Base-by-base conservation (phyloP, 192 early-diverging fungal genomes). In the Mortierella claussenii region DNA sequence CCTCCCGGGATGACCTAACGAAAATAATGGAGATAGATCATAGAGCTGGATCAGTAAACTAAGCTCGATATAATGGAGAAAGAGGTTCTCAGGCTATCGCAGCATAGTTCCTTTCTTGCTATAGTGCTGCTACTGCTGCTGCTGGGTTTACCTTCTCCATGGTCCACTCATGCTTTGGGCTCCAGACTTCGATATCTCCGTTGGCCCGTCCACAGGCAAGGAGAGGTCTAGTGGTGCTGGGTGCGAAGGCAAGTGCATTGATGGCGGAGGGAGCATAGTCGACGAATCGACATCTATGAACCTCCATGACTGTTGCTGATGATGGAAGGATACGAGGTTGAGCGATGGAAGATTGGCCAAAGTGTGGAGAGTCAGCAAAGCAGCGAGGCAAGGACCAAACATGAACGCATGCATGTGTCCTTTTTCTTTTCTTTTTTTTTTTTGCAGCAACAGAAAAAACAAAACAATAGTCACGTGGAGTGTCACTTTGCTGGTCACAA, bases 121-220 rank as follows among this genome's bases (percentile, higher is more conserved):
- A n/a, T n/a, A n/a, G n/a, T n/a, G n/a, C n/a, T n/a, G n/a, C n/a
- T n/a, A n/a, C n/a, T n/a, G n/a, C n/a, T n/a, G n/a, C n/a, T n/a
- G n/a, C n/a, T n/a, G n/a, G n/a, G 4, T 30, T 47, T 82, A 94
- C 93, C 85, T 95, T 94, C 78, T 94, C 93, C 33, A 95, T 80
- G 33, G 87, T 83, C 83, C 91, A 91, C 28, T 85, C 82, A 34
- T 87, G 68, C 47, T 69, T 75, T 28, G 91, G 89, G 76, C 89
- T 88, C 95, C 95, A 97, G 51, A 98, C 80, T 81, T 98, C 96
- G 57, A 98, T 94, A 68, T 97, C 90, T 26, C 97, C 96, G 75
- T 97, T 97, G 26, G 87, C 92, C 50, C 97, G 82, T 31, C 92
- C 97, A 52, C 93, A 92, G 0, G 97, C 97, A 15, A 97, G 47